Base-by-base conservation (phyloP, 129 eudicot genomes). In the Pittosporum tobira region DNA sequence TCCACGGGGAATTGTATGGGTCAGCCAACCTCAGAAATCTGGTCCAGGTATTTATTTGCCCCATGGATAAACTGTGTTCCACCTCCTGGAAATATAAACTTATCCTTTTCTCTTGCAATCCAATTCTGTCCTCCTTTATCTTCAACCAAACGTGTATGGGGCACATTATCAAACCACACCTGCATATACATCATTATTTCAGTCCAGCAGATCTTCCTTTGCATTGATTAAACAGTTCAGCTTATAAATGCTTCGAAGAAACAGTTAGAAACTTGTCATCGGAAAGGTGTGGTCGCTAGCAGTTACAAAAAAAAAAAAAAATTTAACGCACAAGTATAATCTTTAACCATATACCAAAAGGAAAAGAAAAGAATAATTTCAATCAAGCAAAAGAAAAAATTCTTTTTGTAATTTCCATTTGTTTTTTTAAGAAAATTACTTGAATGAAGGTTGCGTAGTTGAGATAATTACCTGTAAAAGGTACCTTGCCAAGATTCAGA, bases 141-240 rank as follows among this genome's bases (percentile, higher is more conserved):
- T 75, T 76, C 83, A 57, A 66, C 84, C 54, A 84, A 64, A 68
- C 76, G 85, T 48, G 87, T 68, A 61, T 81, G 82, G 29, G 89
- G 94, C 46, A 88, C 82, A 84, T 88, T 88, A 71, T 63, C 72
- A 62, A 60, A 83, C 96, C 96, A 88, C 57, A 88, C 88, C 96
- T 88, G 76, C 49, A 67, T 24, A 54, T 44, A 23, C 47, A 58
- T 61, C 31, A 46, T 6, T 7, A 30, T 19, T 16, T 68, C 45
- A 62, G 34, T 16, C 19, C 45, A 63, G 18, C 24, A 28, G 16
- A 34, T 56, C 53, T 44, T 42, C 10, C 21, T 54, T 34, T n/a
- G 30, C 23, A 42, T 6, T 26, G 3, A 55, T 6, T 29, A 38
- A 59, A 46, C 27, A 51, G 10, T n/a, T n/a, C n/a, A n/a, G n/a